phyloP scores from a whole-genome alignment of 78 protist genomes.

The Dictyostelium firmibasis region DNA sequence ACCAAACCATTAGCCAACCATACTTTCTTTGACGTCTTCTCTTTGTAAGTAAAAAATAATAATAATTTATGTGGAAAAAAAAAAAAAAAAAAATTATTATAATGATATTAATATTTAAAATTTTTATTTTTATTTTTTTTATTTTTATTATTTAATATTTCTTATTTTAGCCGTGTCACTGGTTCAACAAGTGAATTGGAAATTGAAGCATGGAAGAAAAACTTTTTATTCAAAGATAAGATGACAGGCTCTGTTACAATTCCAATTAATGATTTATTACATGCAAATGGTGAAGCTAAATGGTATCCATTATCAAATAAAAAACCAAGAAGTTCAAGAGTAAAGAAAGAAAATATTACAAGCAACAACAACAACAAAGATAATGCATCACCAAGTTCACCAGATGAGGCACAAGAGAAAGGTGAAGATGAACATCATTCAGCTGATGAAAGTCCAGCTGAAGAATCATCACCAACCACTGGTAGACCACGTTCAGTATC shows the following conservation, averaged over 20 bases:
- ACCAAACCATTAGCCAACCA: conserved; percentile 49
- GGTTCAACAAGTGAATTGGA: conserved; percentile 57
- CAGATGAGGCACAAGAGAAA: conserved; percentile 40
- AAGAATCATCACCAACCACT: neutral
- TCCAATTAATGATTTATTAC: conserved; percentile 49
- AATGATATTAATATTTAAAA: neutral
- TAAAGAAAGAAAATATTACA: neutral
- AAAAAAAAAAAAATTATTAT: neutral
- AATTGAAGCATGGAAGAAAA: conserved; percentile 78
- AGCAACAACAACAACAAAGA: neutral
- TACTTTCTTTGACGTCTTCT: conserved; percentile 64
- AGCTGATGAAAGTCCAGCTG: conserved; percentile 37
- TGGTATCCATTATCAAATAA: conserved; percentile 48
- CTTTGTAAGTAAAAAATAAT: conserved; percentile 41
- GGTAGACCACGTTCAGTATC: conserved; percentile 27
- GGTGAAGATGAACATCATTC: conserved; percentile 20
- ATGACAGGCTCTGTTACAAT: conserved; percentile 46
- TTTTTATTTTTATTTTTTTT: neutral
- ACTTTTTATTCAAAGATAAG: conserved; percentile 67
- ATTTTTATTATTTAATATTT: no score
- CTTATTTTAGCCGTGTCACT: conserved; percentile 58
- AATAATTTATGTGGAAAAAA: no score
- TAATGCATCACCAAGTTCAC: neutral
- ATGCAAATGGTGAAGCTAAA: conserved; percentile 50
- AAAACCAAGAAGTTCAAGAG: conserved; percentile 31